These are phyloP conservation scores for Mycena polygramma DNA, from an alignment of 768 basidiomycete species.

Conservation along the genomic window DNA sequence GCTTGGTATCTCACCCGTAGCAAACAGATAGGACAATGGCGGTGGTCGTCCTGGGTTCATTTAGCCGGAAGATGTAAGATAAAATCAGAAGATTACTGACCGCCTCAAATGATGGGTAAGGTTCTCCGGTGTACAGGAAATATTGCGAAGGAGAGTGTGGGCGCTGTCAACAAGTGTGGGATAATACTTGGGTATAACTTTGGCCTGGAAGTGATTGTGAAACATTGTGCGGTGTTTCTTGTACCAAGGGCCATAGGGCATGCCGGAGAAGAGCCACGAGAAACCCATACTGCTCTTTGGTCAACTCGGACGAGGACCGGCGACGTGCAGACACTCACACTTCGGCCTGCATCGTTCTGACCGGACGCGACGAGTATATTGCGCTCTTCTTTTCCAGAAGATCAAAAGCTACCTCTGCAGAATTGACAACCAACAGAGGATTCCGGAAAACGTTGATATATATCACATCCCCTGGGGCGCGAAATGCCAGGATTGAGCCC, in stretches of 20 bases:
- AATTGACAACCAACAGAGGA: conserved; percentile 61
- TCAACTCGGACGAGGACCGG: not conserved
- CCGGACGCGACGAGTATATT: conserved; percentile 68
- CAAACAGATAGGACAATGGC: conserved; percentile 34
- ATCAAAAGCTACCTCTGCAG: conserved; percentile 58
- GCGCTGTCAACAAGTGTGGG: conserved; percentile 47
- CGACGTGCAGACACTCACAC: conserved; percentile 13
- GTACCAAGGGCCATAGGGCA: conserved; percentile 34
- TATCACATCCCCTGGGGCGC: conserved; percentile 62
- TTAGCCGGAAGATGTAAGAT: not conserved
- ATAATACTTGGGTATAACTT: conserved; percentile 41
- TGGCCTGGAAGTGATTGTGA: conserved; percentile 40
- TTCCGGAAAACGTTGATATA: conserved; percentile 65
- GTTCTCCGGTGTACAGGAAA: conserved; percentile 26
- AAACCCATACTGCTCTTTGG: conserved; percentile 30
- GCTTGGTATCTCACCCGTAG: conserved; percentile 24
- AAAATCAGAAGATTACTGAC: not conserved
- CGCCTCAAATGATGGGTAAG: conserved; percentile 19
- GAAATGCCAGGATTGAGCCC: not conserved
- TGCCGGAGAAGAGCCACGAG: conserved; percentile 34
- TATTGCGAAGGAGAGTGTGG: conserved; percentile 47
- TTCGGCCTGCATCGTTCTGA: conserved; percentile 36
- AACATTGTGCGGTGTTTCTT: conserved; percentile 50
- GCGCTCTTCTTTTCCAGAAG: conserved; percentile 68
- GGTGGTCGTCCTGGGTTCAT: conserved; percentile 17